Percentiles rank a stretch among this genome's conserved stretches.
phyloP scores from a whole-genome alignment of 2,329 filamentous ascomycete species.

The Taxawa tesnikishii region DNA sequence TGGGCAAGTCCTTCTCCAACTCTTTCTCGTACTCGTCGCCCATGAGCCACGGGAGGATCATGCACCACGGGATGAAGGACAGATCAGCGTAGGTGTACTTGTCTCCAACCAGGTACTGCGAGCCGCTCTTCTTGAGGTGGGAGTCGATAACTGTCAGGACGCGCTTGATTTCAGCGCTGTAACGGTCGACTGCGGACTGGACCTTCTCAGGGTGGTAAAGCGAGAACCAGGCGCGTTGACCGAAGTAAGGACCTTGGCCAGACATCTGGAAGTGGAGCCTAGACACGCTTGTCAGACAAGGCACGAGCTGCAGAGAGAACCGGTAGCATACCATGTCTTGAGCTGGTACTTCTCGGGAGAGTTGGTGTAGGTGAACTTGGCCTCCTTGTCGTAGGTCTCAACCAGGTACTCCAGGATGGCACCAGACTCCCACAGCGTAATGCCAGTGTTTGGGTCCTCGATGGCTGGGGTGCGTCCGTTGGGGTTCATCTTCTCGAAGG shows the following conservation, averaged over 20 bases:
- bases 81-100: slow-evolving; percentile 31
- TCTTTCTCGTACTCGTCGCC: slow-evolving; percentile 7
- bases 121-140: slow-evolving; percentile 19
- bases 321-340: slow-evolving; percentile 22
- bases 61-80: slow-evolving; percentile 22
- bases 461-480: slow-evolving; percentile 33
- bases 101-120: slow-evolving; percentile 29
- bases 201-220: slow-evolving; percentile 29
- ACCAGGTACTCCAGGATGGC: slow-evolving; percentile 20
- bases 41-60: slow-evolving; percentile 9
- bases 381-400: slow-evolving; percentile 31
- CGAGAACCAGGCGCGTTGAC: slow-evolving; percentile 27
- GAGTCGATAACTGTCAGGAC: slow-evolving; percentile 34
- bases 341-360: slow-evolving; percentile 22
- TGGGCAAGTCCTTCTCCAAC: slow-evolving; percentile 9
- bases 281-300: neutral
- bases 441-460: slow-evolving; percentile 32
- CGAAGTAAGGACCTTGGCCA: slow-evolving; percentile 34
- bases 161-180: slow-evolving; percentile 34
- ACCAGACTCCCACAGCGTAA: slow-evolving; percentile 25
- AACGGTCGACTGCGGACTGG: slow-evolving; percentile 32
- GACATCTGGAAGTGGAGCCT: slow-evolving; percentile 26
- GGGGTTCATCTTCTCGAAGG: slow-evolving; percentile 27
- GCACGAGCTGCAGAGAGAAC: slow-evolving; percentile 12
- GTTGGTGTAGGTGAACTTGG: slow-evolving; percentile 28